Evolutionary conservation across 2,329 filamentous ascomycete genomes (phyloP), one percentile per base, ranked within the genome.

Genomic region (Emydomyces testavorans): DNA sequence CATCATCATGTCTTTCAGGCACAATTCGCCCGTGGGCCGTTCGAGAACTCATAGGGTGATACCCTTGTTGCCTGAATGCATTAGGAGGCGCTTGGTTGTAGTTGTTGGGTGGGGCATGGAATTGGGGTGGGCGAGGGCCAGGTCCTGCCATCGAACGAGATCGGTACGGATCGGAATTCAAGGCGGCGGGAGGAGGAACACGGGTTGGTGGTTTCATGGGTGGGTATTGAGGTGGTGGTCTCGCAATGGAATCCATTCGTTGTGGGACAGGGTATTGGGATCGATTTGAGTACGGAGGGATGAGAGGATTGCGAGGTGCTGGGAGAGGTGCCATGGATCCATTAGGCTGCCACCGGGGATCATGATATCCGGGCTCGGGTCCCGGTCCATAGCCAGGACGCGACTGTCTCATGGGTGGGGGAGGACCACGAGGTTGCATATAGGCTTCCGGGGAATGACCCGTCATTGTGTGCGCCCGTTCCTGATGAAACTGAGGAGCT

Each of bases 21-120:
- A 98, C 88, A 29, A 92, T 74, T 52, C 92, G 79, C 26, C 92
- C 92, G 63, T 95, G 89, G 6, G 89, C 86, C 2, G 92, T 98
- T 41, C 87, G 94, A 52, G 87, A 81, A 54, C 72, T 53, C 69
- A 71, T 57, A 35, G 64, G 54, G 49, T 80, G 78, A 60, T 86
- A 90, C 24, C 80, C 83, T 50, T 83, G 80, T 56, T 89, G 83
- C 47, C 89, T 82, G 60, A 88, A 88, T 36, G 82, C 78, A 61
- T 82, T 84, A 44, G 83, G 82, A 21, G 85, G 80, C 10, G 81
- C 76, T 62, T 77, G 73, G 63, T 80, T 77, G 61, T 79, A 83
- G 39, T 73, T 48, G 35, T 50, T 77, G 10, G 78, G 73, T 13
- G 78, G 76, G 41, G 75, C 76, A 48, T 80, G 76, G 60, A 87